Evolutionary conservation across 2,329 filamentous ascomycete genomes (phyloP).

Genomic region (Exophiala sideris): DNA sequence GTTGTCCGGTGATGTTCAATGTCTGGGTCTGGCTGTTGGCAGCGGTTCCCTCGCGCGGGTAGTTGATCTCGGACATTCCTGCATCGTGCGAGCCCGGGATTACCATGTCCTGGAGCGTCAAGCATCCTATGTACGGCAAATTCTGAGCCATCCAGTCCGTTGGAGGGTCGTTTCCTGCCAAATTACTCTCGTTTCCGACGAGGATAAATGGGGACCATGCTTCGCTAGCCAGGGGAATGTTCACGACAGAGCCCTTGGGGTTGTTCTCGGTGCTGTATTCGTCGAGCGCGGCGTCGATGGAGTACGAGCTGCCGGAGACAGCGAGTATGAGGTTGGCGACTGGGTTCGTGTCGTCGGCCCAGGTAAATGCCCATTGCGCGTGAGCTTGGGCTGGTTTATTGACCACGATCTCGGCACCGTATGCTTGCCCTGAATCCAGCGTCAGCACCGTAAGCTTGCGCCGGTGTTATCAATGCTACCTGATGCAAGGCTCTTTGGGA

Average conservation of each 20-base stretch:
- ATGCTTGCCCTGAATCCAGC: background rate
- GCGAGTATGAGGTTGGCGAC: slow-evolving; percentile 1
- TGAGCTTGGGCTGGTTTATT: background rate
- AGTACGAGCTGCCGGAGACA: background rate
- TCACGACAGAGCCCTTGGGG: slow-evolving; percentile 1
- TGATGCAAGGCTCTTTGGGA: background rate
- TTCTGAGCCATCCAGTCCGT: slow-evolving; percentile 43
- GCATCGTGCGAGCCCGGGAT: slow-evolving; percentile 51
- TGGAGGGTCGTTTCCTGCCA: slow-evolving; percentile 33
- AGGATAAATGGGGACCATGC: slow-evolving; percentile 33
- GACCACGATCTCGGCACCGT: background rate
- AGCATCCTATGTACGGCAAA: slow-evolving; percentile 36
- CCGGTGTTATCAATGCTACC: background rate
- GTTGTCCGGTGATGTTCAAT: slow-evolving; percentile 45
- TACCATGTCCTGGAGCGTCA: slow-evolving; percentile 45
- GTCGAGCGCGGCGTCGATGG: slow-evolving; percentile 22
- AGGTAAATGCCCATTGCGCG: slow-evolving; percentile 1
- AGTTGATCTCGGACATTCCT: slow-evolving; percentile 43
- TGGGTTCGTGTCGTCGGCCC: background rate
- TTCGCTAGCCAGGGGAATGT: background rate
- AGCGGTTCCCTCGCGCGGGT: background rate
- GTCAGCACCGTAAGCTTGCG: too few relatives aligned
- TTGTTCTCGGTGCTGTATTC: slow-evolving; percentile 22
- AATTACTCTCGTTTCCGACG: slow-evolving; percentile 36
- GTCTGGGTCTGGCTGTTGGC: slow-evolving; percentile 36